Conservation (phyloP, 768 basidiomycete genomes). For the Boletus eberwhitei region DNA sequence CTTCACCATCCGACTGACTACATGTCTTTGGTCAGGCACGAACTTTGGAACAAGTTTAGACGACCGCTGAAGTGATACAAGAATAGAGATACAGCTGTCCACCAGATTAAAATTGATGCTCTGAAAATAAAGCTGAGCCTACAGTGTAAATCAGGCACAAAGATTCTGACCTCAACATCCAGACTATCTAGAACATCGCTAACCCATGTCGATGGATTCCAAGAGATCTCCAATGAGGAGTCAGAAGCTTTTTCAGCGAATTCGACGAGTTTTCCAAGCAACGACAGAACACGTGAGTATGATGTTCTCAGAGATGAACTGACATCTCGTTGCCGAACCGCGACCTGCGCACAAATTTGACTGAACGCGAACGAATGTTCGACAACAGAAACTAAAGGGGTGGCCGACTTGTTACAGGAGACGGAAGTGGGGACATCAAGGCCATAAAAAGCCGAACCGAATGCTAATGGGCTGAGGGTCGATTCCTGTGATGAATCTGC, state of each 20-base stretch:
- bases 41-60: conserved; percentile 50
- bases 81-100: conserved; percentile 57
- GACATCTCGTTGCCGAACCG: conserved; percentile 33
- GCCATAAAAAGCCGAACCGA: conserved; percentile 63
- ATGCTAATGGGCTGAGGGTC: conserved; percentile 44
- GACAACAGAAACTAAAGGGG: conserved; percentile 58
- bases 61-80: conserved; percentile 53
- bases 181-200: conserved; percentile 49
- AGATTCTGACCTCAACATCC: conserved; percentile 48
- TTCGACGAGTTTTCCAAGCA: conserved; percentile 50
- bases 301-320: conserved; percentile 43
- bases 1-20: conserved; percentile 58
- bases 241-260: conserved; percentile 36
- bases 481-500: conserved; percentile 34
- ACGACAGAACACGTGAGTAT: conserved; percentile 47
- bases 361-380: conserved; percentile 52
- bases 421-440: conserved; percentile 33
- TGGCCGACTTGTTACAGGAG: conserved; percentile 24
- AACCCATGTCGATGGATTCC: conserved; percentile 70
- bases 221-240: conserved; percentile 38
- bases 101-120: conserved; percentile 59
- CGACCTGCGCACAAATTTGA: conserved; percentile 39
- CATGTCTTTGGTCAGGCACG: conserved; percentile 50
- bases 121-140: conserved; percentile 10
- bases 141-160: neutral